Evolutionary conservation across 371 early-diverging fungal species (phyloP).

Genomic region (Mucor sp.): DNA sequence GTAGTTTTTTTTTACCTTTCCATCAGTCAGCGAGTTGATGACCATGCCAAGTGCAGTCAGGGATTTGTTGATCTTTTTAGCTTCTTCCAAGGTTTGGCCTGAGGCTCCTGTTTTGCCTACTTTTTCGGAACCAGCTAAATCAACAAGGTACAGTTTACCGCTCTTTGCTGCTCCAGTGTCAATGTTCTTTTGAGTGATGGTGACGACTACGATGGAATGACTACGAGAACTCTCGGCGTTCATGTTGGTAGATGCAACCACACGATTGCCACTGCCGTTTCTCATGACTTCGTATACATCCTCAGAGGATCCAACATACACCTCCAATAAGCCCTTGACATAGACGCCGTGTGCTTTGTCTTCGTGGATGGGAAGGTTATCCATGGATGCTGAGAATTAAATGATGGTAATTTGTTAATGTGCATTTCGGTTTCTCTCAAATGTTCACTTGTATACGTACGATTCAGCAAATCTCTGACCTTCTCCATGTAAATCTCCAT

Average conservation of each 20-base stretch:
- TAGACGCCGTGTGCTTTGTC: constrained; percentile 94
- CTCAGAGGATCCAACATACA: constrained; percentile 87
- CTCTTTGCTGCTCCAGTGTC: constrained; percentile 85
- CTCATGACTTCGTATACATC: constrained; percentile 96
- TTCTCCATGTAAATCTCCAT: constrained; percentile 99
- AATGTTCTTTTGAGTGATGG: constrained; percentile 91
- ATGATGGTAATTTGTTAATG: background rate
- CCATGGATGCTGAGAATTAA: constrained; percentile 64
- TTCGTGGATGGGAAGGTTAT: constrained; percentile 94
- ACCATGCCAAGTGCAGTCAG: constrained; percentile 98
- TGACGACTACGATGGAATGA: constrained; percentile 97
- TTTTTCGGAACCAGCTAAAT: constrained; percentile 99
- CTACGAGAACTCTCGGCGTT: constrained; percentile 96
- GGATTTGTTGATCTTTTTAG: constrained; percentile 99
- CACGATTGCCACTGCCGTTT: constrained; percentile 86
- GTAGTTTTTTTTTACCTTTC: constrained; percentile 42
- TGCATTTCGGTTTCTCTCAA: background rate
- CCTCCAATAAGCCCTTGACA: constrained; percentile 94
- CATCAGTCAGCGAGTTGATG: constrained; percentile 95
- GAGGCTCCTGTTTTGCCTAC: constrained; percentile 94
- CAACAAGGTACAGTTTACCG: constrained; percentile 95
- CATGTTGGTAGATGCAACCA: constrained; percentile 96
- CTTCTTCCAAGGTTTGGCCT: constrained; percentile 98
- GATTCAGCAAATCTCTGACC: constrained; percentile 95
- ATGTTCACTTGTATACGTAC: constrained; percentile 49